These are phyloP conservation scores for Sugiyamaella neomexicana DNA, from an alignment of 1,139 yeast species.

Conservation along the genomic window DNA sequence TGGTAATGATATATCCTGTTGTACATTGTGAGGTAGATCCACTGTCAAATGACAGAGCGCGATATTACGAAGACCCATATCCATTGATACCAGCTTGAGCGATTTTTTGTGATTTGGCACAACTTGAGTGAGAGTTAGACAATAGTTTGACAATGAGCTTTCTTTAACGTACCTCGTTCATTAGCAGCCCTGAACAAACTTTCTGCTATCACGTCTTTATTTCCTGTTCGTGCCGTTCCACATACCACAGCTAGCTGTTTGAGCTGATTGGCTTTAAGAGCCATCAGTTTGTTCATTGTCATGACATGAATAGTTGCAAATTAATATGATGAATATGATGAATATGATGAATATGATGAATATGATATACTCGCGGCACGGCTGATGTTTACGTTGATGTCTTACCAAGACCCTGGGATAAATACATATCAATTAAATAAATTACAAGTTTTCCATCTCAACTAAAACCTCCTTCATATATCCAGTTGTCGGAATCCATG, in stretches of 20 bases:
- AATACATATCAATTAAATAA: no score
- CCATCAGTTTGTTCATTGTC: slow-evolving; percentile 17
- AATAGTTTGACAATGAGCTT: background rate
- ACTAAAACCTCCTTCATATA: slow-evolving; percentile 7
- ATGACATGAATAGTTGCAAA: background rate
- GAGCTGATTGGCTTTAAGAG: slow-evolving; percentile 21
- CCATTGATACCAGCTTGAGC: slow-evolving; percentile 41
- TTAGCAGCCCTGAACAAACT: slow-evolving; percentile 12
- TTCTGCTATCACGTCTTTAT: slow-evolving; percentile 26
- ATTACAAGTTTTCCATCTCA: no score
- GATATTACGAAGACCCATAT: slow-evolving; percentile 48
- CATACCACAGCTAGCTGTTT: slow-evolving; percentile 28
- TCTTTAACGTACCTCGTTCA: background rate
- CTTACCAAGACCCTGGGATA: no score
- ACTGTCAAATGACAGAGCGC: slow-evolving; percentile 40
- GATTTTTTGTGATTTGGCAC: background rate
- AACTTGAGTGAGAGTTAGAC: slow-evolving; percentile 2
- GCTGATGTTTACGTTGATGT: no score
- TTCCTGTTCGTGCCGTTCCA: slow-evolving; percentile 32
- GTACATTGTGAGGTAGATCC: background rate
- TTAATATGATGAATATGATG: background rate
- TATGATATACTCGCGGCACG: no score
- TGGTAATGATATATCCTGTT: slow-evolving; percentile 31
- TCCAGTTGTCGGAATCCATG: slow-evolving; percentile 12
- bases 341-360: background rate